Evolutionary conservation across 805 yeast species (phyloP).

Genomic region (Candida vartiovaarae): DNA sequence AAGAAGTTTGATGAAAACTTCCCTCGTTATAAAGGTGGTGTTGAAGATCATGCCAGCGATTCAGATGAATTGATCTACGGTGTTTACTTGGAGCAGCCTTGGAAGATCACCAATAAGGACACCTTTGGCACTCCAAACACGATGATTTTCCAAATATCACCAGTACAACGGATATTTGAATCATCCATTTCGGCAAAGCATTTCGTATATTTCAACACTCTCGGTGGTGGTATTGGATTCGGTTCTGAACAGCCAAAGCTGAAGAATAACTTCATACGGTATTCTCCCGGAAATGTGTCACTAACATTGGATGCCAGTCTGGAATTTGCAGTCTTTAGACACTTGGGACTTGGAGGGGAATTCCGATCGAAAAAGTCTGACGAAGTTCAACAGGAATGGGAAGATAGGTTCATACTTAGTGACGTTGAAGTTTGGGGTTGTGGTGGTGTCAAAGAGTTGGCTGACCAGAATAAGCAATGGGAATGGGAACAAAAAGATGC

Average conservation of each 20-base stretch:
- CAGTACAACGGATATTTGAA: constrained; percentile 51
- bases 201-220: constrained; percentile 58
- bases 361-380: constrained; percentile 30
- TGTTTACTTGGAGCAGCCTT: constrained; percentile 59
- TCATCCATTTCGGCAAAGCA: constrained; percentile 29
- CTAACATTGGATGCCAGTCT: constrained; percentile 69
- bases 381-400: constrained; percentile 36
- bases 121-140: constrained; percentile 61
- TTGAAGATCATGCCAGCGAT: constrained; percentile 4
- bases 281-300: constrained; percentile 70
- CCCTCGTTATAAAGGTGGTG: constrained; percentile 31
- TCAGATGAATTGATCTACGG: constrained; percentile 53
- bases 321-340: constrained; percentile 77
- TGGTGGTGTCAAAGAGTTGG: constrained; percentile 72
- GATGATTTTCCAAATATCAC: constrained; percentile 59
- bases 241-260: constrained; percentile 64
- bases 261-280: constrained; percentile 38
- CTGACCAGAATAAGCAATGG: constrained; percentile 72
- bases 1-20: constrained; percentile 43
- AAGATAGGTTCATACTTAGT: constrained; percentile 61
- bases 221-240: constrained; percentile 78
- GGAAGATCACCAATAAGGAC: constrained; percentile 68
- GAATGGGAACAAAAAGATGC: constrained; percentile 92
- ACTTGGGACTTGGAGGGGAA: constrained; percentile 50
- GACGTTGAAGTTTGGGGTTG: constrained; percentile 91